Evolutionary conservation across 1,139 yeast genomes (phyloP).

Genomic region (Scheffersomyces segobiensis): DNA sequence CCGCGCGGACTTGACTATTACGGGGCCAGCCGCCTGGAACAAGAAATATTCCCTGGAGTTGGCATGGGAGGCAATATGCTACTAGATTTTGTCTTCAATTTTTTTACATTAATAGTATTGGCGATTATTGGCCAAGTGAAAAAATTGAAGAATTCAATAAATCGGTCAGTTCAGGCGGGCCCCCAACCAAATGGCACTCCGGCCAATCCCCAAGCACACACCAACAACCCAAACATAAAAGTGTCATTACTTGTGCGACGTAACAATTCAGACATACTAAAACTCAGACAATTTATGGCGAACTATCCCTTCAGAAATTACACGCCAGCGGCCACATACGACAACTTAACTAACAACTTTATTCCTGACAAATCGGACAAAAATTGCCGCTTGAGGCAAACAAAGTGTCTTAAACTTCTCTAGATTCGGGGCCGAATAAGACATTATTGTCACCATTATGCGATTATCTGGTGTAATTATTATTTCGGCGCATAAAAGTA

Average conservation of each 20-base stretch:
- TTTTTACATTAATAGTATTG: not conserved
- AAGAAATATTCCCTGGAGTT: not conserved
- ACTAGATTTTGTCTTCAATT: not conserved
- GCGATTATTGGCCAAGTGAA: not conserved
- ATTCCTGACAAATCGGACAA: not conserved
- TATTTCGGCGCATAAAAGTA: not conserved
- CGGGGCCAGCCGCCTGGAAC: not conserved
- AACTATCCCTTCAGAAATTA: not conserved
- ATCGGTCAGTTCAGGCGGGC: too few species aligned
- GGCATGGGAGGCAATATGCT: not conserved
- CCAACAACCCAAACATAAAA: too few species aligned
- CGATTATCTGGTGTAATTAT: not conserved
- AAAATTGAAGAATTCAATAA: not conserved
- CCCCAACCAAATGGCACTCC: too few species aligned
- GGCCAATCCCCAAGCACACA: too few species aligned
- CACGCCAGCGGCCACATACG: not conserved
- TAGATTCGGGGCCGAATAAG: not conserved
- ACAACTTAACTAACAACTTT: not conserved
- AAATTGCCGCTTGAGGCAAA: not conserved
- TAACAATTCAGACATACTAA: too few species aligned
- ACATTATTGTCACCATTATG: not conserved
- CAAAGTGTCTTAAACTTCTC: not conserved
- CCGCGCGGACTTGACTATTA: not conserved
- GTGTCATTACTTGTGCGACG: too few species aligned
- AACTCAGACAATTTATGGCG: too few species aligned